Base-by-base conservation (phyloP, 345 rosid genomes). In the Cardamine occulta region DNA sequence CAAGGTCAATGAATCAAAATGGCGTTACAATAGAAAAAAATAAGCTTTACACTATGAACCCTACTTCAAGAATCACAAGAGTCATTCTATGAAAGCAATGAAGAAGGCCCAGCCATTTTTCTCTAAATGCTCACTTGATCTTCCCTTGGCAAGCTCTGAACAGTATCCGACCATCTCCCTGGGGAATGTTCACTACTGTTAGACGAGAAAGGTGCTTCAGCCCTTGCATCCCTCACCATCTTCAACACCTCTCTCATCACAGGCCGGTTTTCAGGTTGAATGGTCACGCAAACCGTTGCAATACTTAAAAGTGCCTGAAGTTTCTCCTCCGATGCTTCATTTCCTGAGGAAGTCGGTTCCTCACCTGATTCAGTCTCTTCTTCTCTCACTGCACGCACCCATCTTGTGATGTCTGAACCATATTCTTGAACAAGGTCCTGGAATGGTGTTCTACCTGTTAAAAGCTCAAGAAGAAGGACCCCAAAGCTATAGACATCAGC, bases 161-260 rank as follows among this genome's bases (percentile, higher is more conserved):
- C 89, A 0, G 99, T 95, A 65, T 95, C 99, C 0, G 99, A 95
- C 99, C 99, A 95, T 74, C 99, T 73, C 39, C 99, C 97, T 0
- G 97, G 99, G 0, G 99, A 95, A 77, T 92, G 97, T 66, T 95
- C 99, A 28, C 99, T 95, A 21, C 97, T 86, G 77, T 90, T 91
- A 19, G 95, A 95, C 2, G 97, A 92, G 59, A 48, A 86, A 3
- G 78, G 99, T 31, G 87, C 93, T 79, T 92, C 99, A 0, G 91
- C 93, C 65, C 99, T 90, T 6, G 95, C 77, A 62, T 95, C 96
- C 76, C 96, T 81, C 32, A 95, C 86, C 97, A 95, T 89, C 90
- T 89, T 95, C 73, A 88, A 64, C 35, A 88, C 93, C 55, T 92
- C 97, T 84, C 89, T 86, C 93, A 88, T 88, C 6, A 77, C 75